Conservation (phyloP, 345 rosid species). For the Streptanthus diversifolius region DNA sequence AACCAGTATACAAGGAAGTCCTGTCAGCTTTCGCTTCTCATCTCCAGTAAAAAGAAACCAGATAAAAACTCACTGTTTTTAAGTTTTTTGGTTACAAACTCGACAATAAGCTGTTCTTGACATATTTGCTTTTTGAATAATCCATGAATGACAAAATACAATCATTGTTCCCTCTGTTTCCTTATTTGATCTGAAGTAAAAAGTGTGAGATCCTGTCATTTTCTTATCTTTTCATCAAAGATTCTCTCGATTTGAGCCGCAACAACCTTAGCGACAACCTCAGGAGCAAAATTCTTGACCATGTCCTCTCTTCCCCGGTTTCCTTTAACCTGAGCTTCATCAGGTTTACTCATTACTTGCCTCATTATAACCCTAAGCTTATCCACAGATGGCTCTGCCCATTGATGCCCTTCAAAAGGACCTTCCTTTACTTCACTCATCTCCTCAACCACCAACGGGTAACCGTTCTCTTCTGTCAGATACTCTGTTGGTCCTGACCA, state of each 20-base stretch:
- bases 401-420: constrained; percentile 71
- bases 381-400: constrained; percentile 73
- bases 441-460: constrained; percentile 55
- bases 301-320: constrained; percentile 65
- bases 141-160: constrained; percentile 1
- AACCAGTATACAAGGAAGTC: constrained; percentile 80
- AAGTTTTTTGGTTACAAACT: not conserved
- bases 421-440: constrained; percentile 67
- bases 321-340: constrained; percentile 59
- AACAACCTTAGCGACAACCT: constrained; percentile 58
- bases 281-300: constrained; percentile 67
- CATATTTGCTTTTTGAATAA: not conserved
- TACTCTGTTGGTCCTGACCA: constrained; percentile 90
- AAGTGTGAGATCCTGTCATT: constrained; percentile 1
- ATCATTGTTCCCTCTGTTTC: not conserved
- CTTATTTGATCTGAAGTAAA: not conserved
- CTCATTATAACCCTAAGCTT: constrained; percentile 66
- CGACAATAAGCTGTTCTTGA: constrained; percentile 6
- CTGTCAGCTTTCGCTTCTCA: constrained; percentile 53
- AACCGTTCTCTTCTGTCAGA: constrained; percentile 64
- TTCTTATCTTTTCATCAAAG: constrained; percentile 31
- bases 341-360: constrained; percentile 43
- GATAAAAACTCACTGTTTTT: not conserved
- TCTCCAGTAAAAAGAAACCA: constrained; percentile 37
- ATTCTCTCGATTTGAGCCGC: constrained; percentile 38